Percentiles rank a stretch among this genome's conserved stretches.
Conservation (phyloP, 2,329 filamentous ascomycete genomes). For the Paramyrothecium sp. region DNA sequence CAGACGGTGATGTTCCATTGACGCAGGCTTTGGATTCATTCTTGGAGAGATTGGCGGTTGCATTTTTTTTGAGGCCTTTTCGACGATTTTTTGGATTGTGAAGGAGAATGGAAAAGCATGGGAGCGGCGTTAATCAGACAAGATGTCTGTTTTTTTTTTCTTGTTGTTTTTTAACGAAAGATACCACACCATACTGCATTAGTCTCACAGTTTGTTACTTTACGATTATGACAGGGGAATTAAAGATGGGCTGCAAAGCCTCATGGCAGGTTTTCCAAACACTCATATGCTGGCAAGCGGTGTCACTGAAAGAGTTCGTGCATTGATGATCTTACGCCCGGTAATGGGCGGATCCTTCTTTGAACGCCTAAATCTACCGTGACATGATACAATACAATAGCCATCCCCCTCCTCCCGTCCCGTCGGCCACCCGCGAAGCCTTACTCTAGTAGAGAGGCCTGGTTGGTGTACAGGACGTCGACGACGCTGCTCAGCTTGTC, state of each 20-base stretch:
- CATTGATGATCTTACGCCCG: slow-evolving; percentile 13
- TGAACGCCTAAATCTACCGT: slow-evolving; percentile 27
- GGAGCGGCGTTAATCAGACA: not conserved
- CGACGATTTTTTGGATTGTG: slow-evolving; percentile 12
- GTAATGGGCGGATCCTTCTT: slow-evolving; percentile 19
- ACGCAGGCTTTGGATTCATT: slow-evolving; percentile 3
- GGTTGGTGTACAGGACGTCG: slow-evolving; percentile 95
- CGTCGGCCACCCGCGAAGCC: slow-evolving; percentile 6
- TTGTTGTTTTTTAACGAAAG: not conserved
- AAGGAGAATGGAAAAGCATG: not conserved
- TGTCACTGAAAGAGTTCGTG: slow-evolving; percentile 10
- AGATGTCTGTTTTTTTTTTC: slow-evolving; percentile 8
- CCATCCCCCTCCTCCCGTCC: slow-evolving; percentile 6
- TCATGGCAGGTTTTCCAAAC: not conserved
- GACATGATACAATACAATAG: slow-evolving; percentile 25
- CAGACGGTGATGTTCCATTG: slow-evolving; percentile 29
- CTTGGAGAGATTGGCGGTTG: not conserved
- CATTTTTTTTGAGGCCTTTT: no score
- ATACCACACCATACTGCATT: slow-evolving; percentile 1
- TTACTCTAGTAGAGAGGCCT: slow-evolving; percentile 92
- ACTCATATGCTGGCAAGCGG: slow-evolving; percentile 3
- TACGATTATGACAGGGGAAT: not conserved
- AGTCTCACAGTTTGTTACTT: not conserved
- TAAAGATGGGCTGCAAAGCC: not conserved
- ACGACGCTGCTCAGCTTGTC: slow-evolving; percentile 97